Percentiles rank a stretch among this genome's conserved stretches.
phyloP scores from a whole-genome alignment of 306 rosid species.

The Citrullus colocynthis region DNA sequence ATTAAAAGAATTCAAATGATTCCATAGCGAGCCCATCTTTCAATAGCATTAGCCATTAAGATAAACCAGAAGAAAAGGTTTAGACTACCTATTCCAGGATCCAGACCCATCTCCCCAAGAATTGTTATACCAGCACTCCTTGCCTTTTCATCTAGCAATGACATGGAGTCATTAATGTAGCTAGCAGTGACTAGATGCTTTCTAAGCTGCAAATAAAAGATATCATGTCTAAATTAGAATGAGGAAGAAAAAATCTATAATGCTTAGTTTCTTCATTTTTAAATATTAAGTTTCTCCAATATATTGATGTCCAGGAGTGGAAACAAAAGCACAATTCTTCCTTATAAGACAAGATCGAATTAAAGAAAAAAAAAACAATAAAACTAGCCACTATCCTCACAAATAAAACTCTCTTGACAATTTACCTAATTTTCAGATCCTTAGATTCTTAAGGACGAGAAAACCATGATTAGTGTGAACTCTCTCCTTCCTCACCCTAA shows the following conservation, averaged over 20 bases:
- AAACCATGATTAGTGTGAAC: neutral
- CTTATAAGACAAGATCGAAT: neutral
- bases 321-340: neutral
- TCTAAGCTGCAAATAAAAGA: slow-evolving; percentile 41
- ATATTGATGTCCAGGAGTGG: neutral
- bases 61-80: neutral
- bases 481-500: neutral
- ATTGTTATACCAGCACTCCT: slow-evolving; percentile 72
- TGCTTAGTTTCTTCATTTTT: neutral
- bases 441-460: neutral
- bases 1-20: neutral
- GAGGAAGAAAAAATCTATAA: neutral
- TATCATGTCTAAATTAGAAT: neutral
- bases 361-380: neutral
- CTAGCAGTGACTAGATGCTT: slow-evolving; percentile 94
- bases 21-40: neutral
- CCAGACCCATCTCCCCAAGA: slow-evolving; percentile 97
- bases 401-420: neutral
- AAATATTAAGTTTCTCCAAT: neutral
- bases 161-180: slow-evolving; percentile 73
- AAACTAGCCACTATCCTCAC: neutral
- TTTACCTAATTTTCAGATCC: neutral
- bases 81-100: slow-evolving; percentile 88
- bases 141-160: slow-evolving; percentile 59
- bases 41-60: neutral